phyloP scores from a whole-genome alignment of 2,329 filamentous ascomycete genomes.

The Xylaria sp. region DNA sequence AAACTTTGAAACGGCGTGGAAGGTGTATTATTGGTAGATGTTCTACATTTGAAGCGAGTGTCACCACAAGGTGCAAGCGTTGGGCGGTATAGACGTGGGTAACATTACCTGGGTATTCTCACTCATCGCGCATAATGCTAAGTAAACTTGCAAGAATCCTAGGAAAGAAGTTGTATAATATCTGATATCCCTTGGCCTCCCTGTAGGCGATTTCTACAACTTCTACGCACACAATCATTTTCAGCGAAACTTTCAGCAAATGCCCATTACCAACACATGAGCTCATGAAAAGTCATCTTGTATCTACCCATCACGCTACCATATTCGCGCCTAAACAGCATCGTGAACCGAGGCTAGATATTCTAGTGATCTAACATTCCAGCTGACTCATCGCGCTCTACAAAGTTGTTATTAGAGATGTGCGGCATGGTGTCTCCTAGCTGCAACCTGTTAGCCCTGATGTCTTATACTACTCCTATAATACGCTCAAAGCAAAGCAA shows the following conservation, averaged over 20 bases:
- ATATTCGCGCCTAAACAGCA: background rate
- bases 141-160: background rate
- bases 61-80: no score
- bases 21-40: no score
- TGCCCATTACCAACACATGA: background rate
- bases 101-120: no score
- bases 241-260: background rate
- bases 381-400: background rate
- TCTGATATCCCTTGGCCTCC: background rate
- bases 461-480: background rate
- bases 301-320: background rate
- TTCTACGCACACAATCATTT: constrained; percentile 26
- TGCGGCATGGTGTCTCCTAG: constrained; percentile 21
- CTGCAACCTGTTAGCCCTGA: constrained; percentile 16
- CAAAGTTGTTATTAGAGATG: constrained; percentile 18
- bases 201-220: background rate
- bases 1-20: no score
- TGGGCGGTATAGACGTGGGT: no score
- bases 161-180: background rate
- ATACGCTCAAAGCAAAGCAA: constrained; percentile 10
- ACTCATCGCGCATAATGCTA: background rate
- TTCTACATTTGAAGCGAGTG: no score
- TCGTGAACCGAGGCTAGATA: background rate
- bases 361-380: background rate
- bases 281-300: constrained; percentile 1